Evolutionary conservation across 257 asterid genomes (phyloP).

Genomic region (Pogostemon cablin): DNA sequence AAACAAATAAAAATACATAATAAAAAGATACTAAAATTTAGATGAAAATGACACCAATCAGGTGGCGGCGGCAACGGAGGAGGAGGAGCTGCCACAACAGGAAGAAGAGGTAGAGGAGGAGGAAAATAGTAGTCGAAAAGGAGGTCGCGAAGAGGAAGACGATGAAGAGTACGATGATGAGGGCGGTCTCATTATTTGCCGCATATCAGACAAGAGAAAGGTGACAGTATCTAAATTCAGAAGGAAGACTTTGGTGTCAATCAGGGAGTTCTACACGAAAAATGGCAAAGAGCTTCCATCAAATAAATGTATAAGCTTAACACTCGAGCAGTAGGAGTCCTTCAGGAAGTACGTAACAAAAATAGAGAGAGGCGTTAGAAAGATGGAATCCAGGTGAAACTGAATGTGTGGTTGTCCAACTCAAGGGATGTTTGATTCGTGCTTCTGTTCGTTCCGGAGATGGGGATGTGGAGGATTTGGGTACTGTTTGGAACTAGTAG

Average conservation of each 20-base stretch:
- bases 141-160: conserved; percentile 36
- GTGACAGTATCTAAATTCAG: conserved; percentile 84
- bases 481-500: conserved; percentile 21
- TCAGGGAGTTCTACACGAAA: conserved; percentile 80
- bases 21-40: too few species aligned
- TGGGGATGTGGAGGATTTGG: background rate
- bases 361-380: conserved; percentile 78
- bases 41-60: conserved; percentile 16
- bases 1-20: too few species aligned
- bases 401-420: background rate
- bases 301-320: conserved; percentile 90
- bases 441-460: conserved; percentile 1
- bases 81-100: conserved; percentile 26
- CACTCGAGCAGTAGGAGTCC: conserved; percentile 74
- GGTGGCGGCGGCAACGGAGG: background rate
- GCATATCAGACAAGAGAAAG: conserved; percentile 78
- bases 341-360: conserved; percentile 69
- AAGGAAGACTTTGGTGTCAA: conserved; percentile 81
- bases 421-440: conserved; percentile 8
- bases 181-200: conserved; percentile 80
- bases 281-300: conserved; percentile 91
- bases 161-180: conserved; percentile 67
- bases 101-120: conserved; percentile 47
- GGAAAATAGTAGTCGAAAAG: conserved; percentile 22
- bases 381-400: conserved; percentile 65